These are phyloP conservation scores for Davidsoniella australis DNA, from an alignment of 2,329 filamentous ascomycete genomes.

Conservation along the genomic window DNA sequence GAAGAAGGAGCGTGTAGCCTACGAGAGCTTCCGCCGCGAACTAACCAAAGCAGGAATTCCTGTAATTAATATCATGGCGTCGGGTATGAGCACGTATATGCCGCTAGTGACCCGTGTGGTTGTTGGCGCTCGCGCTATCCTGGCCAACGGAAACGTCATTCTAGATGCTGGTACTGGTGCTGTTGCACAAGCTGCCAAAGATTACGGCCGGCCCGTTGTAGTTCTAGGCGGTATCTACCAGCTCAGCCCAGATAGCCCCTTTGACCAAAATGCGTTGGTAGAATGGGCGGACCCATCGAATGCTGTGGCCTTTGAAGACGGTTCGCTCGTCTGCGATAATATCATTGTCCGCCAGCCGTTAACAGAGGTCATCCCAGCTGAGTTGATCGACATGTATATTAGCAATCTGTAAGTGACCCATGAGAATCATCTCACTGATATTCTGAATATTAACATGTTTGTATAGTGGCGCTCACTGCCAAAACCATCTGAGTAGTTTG, in stretches of 20 bases:
- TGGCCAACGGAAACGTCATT: constrained; percentile 74
- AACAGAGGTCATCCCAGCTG: constrained; percentile 66
- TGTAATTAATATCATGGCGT: constrained; percentile 71
- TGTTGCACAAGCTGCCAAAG: constrained; percentile 70
- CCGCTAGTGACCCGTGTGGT: constrained; percentile 91
- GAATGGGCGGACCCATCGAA: constrained; percentile 72
- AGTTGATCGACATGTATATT: constrained; percentile 64
- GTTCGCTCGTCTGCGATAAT: constrained; percentile 58
- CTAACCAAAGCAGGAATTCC: constrained; percentile 62
- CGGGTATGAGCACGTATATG: constrained; percentile 84
- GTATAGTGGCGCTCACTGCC: constrained; percentile 45
- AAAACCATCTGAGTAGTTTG: constrained; percentile 55
- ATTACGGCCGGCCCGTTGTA: constrained; percentile 69
- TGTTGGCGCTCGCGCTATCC: constrained; percentile 69
- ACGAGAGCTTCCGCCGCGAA: constrained; percentile 53
- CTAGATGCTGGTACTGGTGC: constrained; percentile 69
- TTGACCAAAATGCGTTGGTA: constrained; percentile 63
- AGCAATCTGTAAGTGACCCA: constrained; percentile 46
- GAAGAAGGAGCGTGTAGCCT: constrained; percentile 18
- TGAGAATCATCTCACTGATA: background rate
- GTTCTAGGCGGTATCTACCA: constrained; percentile 87
- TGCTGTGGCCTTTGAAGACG: constrained; percentile 63
- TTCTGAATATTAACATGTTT: background rate
- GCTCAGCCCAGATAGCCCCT: constrained; percentile 76
- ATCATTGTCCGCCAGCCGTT: constrained; percentile 57